Conservation (phyloP, 257 asterid species). For the Dorcoceras hygrometricum region DNA sequence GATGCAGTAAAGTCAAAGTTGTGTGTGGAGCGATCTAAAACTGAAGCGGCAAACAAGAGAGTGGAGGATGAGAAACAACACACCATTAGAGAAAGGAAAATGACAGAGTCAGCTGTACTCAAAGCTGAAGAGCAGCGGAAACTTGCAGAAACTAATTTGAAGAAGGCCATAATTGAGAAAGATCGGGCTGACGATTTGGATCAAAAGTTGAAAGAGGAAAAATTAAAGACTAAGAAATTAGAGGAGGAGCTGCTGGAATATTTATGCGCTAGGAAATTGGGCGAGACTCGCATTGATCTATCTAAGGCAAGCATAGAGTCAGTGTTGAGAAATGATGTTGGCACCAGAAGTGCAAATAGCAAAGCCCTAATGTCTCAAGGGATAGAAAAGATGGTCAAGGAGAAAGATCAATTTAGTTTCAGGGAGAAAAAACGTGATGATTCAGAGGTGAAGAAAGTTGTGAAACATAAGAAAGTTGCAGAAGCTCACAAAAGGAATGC, state of each 20-base stretch:
- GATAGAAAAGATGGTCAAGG: slow-evolving; percentile 38
- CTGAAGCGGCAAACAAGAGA: too few species aligned
- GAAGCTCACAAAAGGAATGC: slow-evolving; percentile 49
- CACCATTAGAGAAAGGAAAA: too few species aligned
- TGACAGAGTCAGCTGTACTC: too few species aligned
- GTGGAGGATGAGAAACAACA: too few species aligned
- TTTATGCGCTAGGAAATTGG: slow-evolving; percentile 33
- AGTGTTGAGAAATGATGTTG: slow-evolving; percentile 24
- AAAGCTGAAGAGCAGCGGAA: too few species aligned
- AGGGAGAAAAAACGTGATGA: slow-evolving; percentile 46
- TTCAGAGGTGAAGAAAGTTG: slow-evolving; percentile 54
- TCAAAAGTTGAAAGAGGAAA: too few species aligned
- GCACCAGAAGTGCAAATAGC: slow-evolving; percentile 26
- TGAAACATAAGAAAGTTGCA: slow-evolving; percentile 51
- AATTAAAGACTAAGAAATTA: too few species aligned
- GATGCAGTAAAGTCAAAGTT: too few species aligned
- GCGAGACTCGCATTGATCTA: slow-evolving; percentile 25
- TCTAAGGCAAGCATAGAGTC: slow-evolving; percentile 25
- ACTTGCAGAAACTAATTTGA: too few species aligned
- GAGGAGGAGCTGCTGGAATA: slow-evolving; percentile 38
- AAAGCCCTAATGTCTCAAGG: slow-evolving; percentile 28
- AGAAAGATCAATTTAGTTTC: slow-evolving; percentile 36
- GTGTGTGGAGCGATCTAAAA: too few species aligned
- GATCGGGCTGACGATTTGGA: too few species aligned
- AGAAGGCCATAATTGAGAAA: too few species aligned